Base-by-base conservation (phyloP, 345 rosid genomes). In the Firmiana major region DNA sequence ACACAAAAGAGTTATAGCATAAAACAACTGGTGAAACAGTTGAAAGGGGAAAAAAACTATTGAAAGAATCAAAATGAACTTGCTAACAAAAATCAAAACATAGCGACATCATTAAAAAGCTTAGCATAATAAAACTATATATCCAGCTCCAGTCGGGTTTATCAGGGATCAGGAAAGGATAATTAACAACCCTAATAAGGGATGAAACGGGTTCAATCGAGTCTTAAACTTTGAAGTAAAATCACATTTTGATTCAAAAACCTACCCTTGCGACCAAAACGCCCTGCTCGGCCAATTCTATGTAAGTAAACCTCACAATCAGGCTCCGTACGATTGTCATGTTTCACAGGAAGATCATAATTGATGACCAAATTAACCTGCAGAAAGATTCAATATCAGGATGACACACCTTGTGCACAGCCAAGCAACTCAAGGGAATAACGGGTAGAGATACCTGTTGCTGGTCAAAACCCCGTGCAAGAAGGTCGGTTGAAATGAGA, bases 251-350 rank as follows among this genome's bases (percentile, higher is more conserved):
- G 26, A 38, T 26, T 53, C 5, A 74, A n/a, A 76, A 62, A 78
- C 75, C 62, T 71, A 90, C 98, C 98, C 84, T 90, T 93, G 77
- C 97, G 90, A 57, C 99, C 98, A 85, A 96, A 96, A 15, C 98
- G 93, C 57, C 99, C 99, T 48, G 98, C 98, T 76, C 99, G 87
- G 63, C 99, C 99, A 74, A 96, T 92, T 80, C 99, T 91, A 81
- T 93, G 99, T 84, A 96, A 87, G 84, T 96, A 93, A 36, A 89
- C 94, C 85, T 96, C 99, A 79, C 70, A 96, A 79, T 96, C 86
- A 71, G 99, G 97, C 81, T 92, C 97, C 21, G 70, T 68, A 2
- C 75, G 85, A 19, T 42, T 83, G 38, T 77, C 86, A 71, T 83
- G 67, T 82, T 92, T 96, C 71, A 88, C 82, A 1, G 99, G 99